Evolutionary conservation across 1,284 basidiomycete genomes (phyloP).

Genomic region (Leccinum fallax): DNA sequence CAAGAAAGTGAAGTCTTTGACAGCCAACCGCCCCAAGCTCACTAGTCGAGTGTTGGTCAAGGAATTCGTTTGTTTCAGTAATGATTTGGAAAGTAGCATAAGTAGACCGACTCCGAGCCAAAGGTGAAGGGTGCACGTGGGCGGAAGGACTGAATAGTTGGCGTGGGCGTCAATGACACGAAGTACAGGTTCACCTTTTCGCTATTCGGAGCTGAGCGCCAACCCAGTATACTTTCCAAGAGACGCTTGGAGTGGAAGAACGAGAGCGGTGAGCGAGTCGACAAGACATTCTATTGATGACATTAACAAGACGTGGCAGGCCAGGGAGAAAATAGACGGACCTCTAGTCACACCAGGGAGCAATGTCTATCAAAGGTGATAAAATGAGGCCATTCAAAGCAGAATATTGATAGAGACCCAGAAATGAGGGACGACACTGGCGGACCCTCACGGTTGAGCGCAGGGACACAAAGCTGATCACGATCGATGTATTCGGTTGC

Average conservation of each 20-base stretch:
- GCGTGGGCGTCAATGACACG: background rate
- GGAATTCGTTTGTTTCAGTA: no score
- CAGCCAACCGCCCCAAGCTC: no score
- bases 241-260: background rate
- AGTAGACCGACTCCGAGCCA: no score
- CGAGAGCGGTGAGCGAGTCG: background rate
- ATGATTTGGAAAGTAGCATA: no score
- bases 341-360: no score
- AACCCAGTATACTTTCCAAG: background rate
- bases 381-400: background rate
- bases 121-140: background rate
- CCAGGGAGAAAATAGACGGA: background rate
- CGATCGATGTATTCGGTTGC: no score
- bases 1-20: no score
- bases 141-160: background rate
- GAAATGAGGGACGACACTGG: background rate
- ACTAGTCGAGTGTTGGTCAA: no score
- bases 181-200: background rate
- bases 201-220: no score
- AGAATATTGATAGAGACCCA: background rate
- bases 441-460: no score
- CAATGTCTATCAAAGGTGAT: background rate
- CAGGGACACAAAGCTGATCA: no score
- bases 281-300: background rate
- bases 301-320: background rate